Conservation (phyloP, 163 green algal species). For the Scenedesmus sp. region DNA sequence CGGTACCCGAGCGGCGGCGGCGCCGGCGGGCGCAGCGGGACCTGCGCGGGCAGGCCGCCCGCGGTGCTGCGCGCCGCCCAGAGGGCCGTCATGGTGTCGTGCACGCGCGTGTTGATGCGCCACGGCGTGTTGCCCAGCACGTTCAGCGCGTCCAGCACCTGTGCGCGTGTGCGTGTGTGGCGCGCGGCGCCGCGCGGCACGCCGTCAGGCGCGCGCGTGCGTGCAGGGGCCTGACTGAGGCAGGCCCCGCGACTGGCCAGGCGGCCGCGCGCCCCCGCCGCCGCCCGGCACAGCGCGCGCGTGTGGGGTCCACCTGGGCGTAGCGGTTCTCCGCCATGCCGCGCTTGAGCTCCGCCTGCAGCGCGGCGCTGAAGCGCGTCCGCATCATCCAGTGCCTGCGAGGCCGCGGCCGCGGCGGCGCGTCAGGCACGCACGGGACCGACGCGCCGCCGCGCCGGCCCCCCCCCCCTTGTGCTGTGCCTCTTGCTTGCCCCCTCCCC, state of each 20-base stretch:
- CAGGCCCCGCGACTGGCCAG: no score
- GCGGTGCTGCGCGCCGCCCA: neutral
- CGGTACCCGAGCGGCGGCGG: conserved; percentile 11
- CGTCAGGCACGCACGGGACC: no score
- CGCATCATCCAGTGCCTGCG: conserved; percentile 67
- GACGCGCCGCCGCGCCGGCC: no score
- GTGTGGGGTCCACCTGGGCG: neutral
- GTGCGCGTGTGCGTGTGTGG: no score
- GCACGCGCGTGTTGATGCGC: conserved; percentile 29
- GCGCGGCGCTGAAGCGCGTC: conserved; percentile 37
- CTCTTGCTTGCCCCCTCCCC: no score
- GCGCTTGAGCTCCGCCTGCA: conserved; percentile 11
- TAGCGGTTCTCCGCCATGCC: neutral
- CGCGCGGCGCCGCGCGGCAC: no score
- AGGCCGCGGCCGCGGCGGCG: no score
- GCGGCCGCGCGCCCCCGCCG: no score
- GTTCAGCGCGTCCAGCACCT: conserved; percentile 81
- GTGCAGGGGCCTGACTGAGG: no score
- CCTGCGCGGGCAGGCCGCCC: conserved; percentile 42
- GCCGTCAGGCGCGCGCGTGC: no score
- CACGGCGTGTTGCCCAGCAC: conserved; percentile 73
- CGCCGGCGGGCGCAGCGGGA: conserved; percentile 36
- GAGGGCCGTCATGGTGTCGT: conserved; percentile 4
- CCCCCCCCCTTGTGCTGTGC: no score
- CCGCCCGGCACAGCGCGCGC: no score